phyloP scores from a whole-genome alignment of 2,329 filamentous ascomycete species.

The Didymella keratinophila region DNA sequence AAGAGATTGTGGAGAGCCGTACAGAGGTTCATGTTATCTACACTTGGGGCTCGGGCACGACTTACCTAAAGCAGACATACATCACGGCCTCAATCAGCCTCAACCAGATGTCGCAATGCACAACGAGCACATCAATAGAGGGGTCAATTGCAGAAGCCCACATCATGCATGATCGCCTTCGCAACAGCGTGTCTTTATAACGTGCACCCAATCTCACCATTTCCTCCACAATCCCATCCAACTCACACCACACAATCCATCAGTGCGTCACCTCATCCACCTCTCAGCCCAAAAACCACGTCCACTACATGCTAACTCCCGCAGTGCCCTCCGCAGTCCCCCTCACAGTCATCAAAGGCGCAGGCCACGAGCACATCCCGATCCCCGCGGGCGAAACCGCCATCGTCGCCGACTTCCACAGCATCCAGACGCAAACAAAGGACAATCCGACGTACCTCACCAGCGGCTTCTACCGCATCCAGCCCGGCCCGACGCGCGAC shows the following conservation, averaged over 20 bases:
- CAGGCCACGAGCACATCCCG: constrained; percentile 35
- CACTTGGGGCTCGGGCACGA: constrained; percentile 27
- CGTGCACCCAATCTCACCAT: not conserved
- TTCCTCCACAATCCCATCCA: not conserved
- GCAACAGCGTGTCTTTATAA: not conserved
- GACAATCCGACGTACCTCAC: constrained; percentile 35
- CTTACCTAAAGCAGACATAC: constrained; percentile 30
- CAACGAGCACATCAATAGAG: constrained; percentile 14
- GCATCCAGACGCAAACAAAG: constrained; percentile 32
- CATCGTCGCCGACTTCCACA: constrained; percentile 38
- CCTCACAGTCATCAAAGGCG: constrained; percentile 39
- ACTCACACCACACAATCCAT: not conserved
- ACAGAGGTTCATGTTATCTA: constrained; percentile 22
- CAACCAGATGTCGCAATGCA: not conserved
- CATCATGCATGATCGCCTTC: not conserved
- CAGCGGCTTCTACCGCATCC: constrained; percentile 39
- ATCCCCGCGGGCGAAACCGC: constrained; percentile 36
- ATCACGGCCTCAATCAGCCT: constrained; percentile 24
- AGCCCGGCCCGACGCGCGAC: constrained; percentile 30
- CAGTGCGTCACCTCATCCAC: constrained; percentile 2
- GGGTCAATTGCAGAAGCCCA: not conserved
- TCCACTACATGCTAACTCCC: not conserved
- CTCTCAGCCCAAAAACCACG: too few relatives aligned
- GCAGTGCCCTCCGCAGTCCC: constrained; percentile 30
- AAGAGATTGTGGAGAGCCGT: not conserved